A percentile compares a stretch with the other conserved stretches of the same genome.
Evolutionary conservation across 2,329 filamentous ascomycete species (phyloP).

Genomic region (Diaporthe longicolla): DNA sequence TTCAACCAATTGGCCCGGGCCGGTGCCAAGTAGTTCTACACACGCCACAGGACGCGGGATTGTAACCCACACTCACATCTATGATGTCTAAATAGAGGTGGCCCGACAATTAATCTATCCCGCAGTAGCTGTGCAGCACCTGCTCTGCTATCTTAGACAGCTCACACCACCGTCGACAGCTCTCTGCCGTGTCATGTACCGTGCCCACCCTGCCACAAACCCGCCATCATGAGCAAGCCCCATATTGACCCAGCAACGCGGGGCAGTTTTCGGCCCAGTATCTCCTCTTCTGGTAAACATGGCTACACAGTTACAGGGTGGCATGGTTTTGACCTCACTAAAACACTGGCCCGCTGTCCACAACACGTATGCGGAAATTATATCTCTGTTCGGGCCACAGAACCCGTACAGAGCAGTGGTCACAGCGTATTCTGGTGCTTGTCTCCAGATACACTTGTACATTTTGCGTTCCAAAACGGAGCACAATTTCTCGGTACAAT

Average conservation of each 20-base stretch:
- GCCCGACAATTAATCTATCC: constrained; percentile 28
- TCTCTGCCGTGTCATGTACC: constrained; percentile 19
- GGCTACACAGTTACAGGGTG: not conserved
- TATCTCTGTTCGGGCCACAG: not conserved
- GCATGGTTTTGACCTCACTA: constrained; percentile 23
- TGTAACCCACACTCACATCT: constrained; percentile 25
- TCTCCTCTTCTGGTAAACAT: constrained; percentile 23
- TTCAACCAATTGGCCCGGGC: constrained; percentile 9
- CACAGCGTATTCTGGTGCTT: not conserved
- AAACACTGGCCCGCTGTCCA: not conserved
- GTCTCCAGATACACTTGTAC: not conserved
- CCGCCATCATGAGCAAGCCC: not conserved
- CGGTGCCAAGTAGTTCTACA: not conserved
- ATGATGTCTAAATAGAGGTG: not conserved
- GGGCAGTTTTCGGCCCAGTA: constrained; percentile 9
- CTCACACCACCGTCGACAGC: constrained; percentile 18
- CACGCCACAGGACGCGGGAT: not conserved
- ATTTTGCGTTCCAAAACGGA: not conserved
- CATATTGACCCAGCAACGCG: constrained; percentile 6
- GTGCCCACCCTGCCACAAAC: constrained; percentile 18
- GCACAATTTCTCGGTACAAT: constrained; percentile 2
- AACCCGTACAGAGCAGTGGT: not conserved
- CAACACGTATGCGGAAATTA: not conserved
- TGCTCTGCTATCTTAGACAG: not conserved
- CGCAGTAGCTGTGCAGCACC: constrained; percentile 22